Evolutionary conservation across 1,139 yeast species (phyloP).

Genomic region (Yamadazyma sp.): DNA sequence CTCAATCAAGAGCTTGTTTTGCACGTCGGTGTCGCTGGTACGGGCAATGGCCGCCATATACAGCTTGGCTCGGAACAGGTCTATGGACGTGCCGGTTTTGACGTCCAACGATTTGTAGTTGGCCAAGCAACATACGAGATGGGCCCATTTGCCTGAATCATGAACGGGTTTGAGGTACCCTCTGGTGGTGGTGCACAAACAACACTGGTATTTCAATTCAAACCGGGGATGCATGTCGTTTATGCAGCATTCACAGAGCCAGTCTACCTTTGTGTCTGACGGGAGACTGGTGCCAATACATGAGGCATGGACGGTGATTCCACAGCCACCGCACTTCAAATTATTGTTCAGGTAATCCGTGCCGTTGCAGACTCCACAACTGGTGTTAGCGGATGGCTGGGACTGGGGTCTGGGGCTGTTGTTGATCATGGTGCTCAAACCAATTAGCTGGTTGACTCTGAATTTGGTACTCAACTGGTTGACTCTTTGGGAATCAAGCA

Average conservation of each 20-base stretch:
- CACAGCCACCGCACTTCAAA: conserved; percentile 65
- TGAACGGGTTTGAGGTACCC: conserved; percentile 74
- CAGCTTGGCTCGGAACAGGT: background rate
- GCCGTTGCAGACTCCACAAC: conserved; percentile 50
- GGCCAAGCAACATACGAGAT: conserved; percentile 71
- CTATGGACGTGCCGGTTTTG: conserved; percentile 7
- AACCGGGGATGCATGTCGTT: conserved; percentile 65
- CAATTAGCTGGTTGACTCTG: conserved; percentile 17
- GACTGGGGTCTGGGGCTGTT: no score
- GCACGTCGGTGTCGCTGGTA: conserved; percentile 5
- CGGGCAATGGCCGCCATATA: conserved; percentile 3
- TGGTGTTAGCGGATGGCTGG: no score
- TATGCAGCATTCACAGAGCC: conserved; percentile 85
- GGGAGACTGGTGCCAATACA: conserved; percentile 61
- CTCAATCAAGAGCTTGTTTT: conserved; percentile 16
- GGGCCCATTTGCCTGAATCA: conserved; percentile 74
- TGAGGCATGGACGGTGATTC: conserved; percentile 64
- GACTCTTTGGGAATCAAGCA: background rate
- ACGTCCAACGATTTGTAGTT: conserved; percentile 25
- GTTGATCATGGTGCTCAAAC: conserved; percentile 14
- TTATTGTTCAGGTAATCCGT: conserved; percentile 19
- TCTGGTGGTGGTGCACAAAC: conserved; percentile 61
- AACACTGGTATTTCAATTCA: conserved; percentile 63
- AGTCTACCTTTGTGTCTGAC: conserved; percentile 39
- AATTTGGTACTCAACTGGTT: conserved; percentile 1